Evolutionary conservation across 139 green algal species (phyloP).

Genomic region (Desmodesmus armatus): DNA sequence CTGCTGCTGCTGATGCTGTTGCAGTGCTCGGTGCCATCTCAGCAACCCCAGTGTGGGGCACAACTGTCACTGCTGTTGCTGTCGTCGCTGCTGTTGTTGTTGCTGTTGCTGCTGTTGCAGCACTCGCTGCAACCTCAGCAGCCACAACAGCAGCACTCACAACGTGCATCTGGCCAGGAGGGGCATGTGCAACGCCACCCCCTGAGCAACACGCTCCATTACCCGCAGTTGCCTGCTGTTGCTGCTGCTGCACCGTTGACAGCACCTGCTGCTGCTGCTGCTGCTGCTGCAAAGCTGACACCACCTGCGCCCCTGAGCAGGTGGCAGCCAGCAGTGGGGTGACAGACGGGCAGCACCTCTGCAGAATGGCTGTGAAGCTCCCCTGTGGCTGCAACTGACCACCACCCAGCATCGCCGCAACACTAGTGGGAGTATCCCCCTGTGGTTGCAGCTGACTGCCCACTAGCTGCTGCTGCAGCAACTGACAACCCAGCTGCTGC

Average conservation of each 20-base stretch:
- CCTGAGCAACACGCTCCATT: too few species aligned
- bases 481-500: background rate
- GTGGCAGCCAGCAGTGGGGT: too few species aligned
- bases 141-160: too few species aligned
- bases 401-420: too few species aligned
- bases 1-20: background rate
- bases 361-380: too few species aligned
- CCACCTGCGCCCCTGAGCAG: too few species aligned
- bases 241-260: background rate
- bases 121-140: too few species aligned
- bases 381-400: too few species aligned
- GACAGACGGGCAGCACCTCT: too few species aligned
- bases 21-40: background rate
- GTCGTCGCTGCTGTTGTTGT: background rate
- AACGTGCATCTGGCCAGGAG: too few species aligned
- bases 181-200: too few species aligned
- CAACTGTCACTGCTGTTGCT: too few species aligned
- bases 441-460: background rate
- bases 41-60: background rate
- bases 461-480: background rate
- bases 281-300: background rate
- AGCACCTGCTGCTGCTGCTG: background rate
- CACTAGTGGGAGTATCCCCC: background rate
- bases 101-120: background rate
- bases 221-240: background rate